Base-by-base conservation (phyloP, 2,329 filamentous ascomycete species). In the Balansia obtecta region DNA sequence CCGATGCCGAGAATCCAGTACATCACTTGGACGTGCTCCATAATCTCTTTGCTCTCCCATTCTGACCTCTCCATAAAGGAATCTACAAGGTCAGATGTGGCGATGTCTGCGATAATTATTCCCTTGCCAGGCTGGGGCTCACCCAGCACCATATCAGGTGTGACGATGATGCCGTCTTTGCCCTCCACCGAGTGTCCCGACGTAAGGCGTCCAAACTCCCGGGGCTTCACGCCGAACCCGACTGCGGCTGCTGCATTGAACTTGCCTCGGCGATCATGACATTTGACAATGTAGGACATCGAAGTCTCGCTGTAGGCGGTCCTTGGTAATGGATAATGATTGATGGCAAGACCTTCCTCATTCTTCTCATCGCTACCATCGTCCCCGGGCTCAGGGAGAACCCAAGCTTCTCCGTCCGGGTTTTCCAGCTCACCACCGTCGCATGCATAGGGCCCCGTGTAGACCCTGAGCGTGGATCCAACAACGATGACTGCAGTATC, bases 241-340 rank as follows among this genome's bases (percentile, higher is more conserved):
- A 70, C 73, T 0, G 89, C 91, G 51, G 73, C 79, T 45, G 75
- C 63, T 0, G 79, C 69, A 53, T 87, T 74, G 61, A 98, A 96
- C 60, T 85, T 91, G 48, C 93, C 93, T 49, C 93, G 80, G 49
- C 85, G 76, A 38, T 82, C 73, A 54, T 88, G 80, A 49, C 80
- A 81, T 57, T 88, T 86, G 61, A 95, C 76, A 52, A 98, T 83
- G 65, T 98, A 98, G 52, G 85, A 95, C 57, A 96, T 71, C 6
- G 88, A 83, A 45, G 83, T 80, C 30, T 72, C 71, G 1, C 79
- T 79, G 5, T 83, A 84, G 18, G 72, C 68, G 0, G 87, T 86
- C 0, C 72, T 73, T 0, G 93, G 93, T 2, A 97, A 73, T 2
- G 60, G 52, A 2, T 52, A 52, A 20, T 62, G 54, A 18, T 59